Evolutionary conservation across 192 early-diverging fungal species (phyloP), one percentile per base, ranked within the genome.

Genomic region (Rhizoclosmatium globosum): DNA sequence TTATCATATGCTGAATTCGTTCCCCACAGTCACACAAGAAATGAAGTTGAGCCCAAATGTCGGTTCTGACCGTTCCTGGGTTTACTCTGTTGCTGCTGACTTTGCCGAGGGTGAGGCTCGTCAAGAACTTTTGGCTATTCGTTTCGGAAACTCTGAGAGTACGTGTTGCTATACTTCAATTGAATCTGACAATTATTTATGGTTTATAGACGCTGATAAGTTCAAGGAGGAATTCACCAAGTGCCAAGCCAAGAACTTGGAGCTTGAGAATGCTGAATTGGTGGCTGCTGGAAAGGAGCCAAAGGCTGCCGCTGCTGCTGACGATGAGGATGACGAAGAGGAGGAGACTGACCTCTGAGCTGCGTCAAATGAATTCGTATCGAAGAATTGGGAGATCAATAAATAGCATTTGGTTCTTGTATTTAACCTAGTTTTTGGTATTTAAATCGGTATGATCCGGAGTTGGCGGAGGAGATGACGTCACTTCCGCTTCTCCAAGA

Each of bases 1-100:
- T 7, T 56, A 56, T 19, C 53, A 11, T 11, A 11, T 56, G 53
- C 19, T 7, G 53, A 7, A 11, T 56, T 11, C 53, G 19, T 19
- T 19, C 7, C 7, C 7, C 7, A 13, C 58, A 88, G 85, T 98
- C 74, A 92, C 95, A 53, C 65, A 89, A 3, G 94, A 94, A 58
- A 97, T 99, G 94, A 88, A 88, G 47, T 89, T 99, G 79, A 89
- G 91, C 39, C 94, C 98, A 46, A 99, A 99, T 81, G 93, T 99
- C 67, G 97, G 96, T 62, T 97, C 96, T 44, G 98, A 99, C 87
- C 95, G 97, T 74, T 98, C 96, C 46, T 99, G 98, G 98, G 98
- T 99, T 23, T 99, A 94, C 94, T 97, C 91, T 74, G 94, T 93
- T 64, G 82, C 91, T 43, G 89, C 94, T 64, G 98, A 99, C 77